phyloP scores from a whole-genome alignment of 345 rosid species.

The Brassica juncea region DNA sequence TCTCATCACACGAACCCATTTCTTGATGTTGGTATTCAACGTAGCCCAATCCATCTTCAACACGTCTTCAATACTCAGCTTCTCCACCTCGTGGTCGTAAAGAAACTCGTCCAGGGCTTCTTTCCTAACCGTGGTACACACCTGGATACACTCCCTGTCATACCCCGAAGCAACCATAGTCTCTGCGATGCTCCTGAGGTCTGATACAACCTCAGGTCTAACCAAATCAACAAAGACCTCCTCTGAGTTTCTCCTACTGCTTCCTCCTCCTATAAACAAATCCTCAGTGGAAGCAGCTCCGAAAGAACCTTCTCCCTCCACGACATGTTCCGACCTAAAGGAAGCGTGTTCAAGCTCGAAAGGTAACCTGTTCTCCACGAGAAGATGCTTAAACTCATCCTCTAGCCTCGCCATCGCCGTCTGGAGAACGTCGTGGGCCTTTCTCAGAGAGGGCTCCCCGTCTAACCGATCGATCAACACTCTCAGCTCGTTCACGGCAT shows the following conservation, averaged over 20 bases:
- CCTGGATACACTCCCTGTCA: constrained; percentile 74
- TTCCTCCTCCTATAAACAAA: constrained; percentile 54
- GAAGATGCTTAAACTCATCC: constrained; percentile 76
- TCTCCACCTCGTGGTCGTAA: constrained; percentile 70
- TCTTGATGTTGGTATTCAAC: constrained; percentile 76
- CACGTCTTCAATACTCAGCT: constrained; percentile 82
- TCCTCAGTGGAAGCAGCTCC: constrained; percentile 71
- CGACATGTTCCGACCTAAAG: constrained; percentile 63
- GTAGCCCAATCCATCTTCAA: constrained; percentile 77
- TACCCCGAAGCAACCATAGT: constrained; percentile 69
- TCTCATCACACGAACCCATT: constrained; percentile 77
- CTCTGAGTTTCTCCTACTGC: constrained; percentile 57
- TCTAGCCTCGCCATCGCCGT: constrained; percentile 84
- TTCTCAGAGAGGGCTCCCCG: constrained; percentile 48
- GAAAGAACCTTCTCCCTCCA: constrained; percentile 53
- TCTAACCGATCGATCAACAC: constrained; percentile 62
- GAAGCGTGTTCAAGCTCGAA: constrained; percentile 69
- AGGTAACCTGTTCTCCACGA: constrained; percentile 63
- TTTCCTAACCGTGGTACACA: constrained; percentile 60
- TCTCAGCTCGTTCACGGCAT: constrained; percentile 58
- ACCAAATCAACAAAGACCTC: constrained; percentile 70
- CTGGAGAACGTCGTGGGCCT: constrained; percentile 79
- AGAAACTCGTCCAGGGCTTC: constrained; percentile 83
- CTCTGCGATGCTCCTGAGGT: constrained; percentile 69
- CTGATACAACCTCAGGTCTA: constrained; percentile 57